Percentiles rank a stretch among this genome's conserved stretches.
phyloP scores from a whole-genome alignment of 1,284 basidiomycete genomes.

The Rhodotorula sp. region DNA sequence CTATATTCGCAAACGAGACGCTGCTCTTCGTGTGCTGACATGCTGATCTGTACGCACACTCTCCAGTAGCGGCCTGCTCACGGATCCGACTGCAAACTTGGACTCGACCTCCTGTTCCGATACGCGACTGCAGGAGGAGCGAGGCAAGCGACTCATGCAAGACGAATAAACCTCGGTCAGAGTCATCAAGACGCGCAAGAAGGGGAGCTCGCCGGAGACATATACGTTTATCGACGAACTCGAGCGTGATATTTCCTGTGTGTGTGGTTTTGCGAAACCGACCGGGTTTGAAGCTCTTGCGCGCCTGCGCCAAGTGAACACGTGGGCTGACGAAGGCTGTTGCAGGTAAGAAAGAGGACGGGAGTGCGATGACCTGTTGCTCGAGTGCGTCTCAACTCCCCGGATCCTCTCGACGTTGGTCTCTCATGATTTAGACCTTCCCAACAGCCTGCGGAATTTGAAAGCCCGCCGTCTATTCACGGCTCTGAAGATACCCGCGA shows the following conservation, averaged over 20 bases:
- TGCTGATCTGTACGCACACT: neutral
- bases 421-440: neutral
- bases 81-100: constrained; percentile 62
- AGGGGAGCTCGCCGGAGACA: constrained; percentile 72
- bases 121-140: constrained; percentile 53
- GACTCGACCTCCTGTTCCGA: constrained; percentile 22
- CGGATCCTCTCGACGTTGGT: no score
- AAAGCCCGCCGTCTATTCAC: constrained; percentile 30
- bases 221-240: constrained; percentile 73
- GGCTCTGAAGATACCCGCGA: constrained; percentile 12
- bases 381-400: neutral
- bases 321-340: accelerated
- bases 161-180: constrained; percentile 44
- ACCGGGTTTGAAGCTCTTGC: no score
- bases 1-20: no score
- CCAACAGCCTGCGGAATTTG: constrained; percentile 23
- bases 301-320: no score
- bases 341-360: constrained; percentile 21
- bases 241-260: constrained; percentile 50
- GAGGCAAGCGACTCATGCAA: constrained; percentile 40
- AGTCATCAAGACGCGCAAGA: constrained; percentile 61
- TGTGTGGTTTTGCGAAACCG: neutral
- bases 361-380: constrained; percentile 24
- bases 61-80: constrained; percentile 61
- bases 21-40: no score